Conservation (phyloP, 2,329 filamentous ascomycete species). For the Fusarium camptoceras region DNA sequence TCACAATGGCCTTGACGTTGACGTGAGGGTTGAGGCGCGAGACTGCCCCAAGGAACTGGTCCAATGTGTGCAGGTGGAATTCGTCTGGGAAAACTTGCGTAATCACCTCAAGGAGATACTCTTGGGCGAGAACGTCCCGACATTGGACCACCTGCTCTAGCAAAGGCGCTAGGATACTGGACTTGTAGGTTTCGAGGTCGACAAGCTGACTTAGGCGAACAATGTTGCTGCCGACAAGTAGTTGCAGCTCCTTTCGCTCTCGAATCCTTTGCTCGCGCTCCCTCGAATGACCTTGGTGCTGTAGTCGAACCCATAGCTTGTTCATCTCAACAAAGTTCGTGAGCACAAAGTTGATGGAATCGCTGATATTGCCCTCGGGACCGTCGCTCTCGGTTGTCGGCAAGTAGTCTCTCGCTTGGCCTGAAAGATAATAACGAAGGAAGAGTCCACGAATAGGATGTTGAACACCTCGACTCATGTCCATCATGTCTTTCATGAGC, state of each 20-base stretch:
- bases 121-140: constrained; percentile 94
- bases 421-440: constrained; percentile 93
- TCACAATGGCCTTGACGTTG: constrained; percentile 97
- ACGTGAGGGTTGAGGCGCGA: constrained; percentile 94
- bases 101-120: constrained; percentile 97
- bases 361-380: constrained; percentile 93
- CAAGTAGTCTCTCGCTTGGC: constrained; percentile 90
- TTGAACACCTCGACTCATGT: constrained; percentile 98
- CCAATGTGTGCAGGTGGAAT: constrained; percentile 95
- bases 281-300: constrained; percentile 96
- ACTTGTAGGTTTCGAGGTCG: constrained; percentile 93
- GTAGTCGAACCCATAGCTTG: constrained; percentile 97
- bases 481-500: constrained; percentile 99
- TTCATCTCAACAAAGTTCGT: constrained; percentile 99
- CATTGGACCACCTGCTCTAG: constrained; percentile 98
- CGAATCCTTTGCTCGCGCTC: constrained; percentile 94
- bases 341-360: constrained; percentile 97
- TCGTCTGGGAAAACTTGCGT: constrained; percentile 99
- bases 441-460: constrained; percentile 96
- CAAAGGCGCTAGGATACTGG: constrained; percentile 85
- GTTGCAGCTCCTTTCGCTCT: constrained; percentile 93
- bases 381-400: constrained; percentile 87
- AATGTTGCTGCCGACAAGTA: constrained; percentile 95
- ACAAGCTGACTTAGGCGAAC: constrained; percentile 95
- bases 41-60: constrained; percentile 93